Evolutionary conservation across 495 filamentous ascomycete species (phyloP), one percentile per base, ranked within the genome.

Genomic region (Hyaloscypha bicolor): DNA sequence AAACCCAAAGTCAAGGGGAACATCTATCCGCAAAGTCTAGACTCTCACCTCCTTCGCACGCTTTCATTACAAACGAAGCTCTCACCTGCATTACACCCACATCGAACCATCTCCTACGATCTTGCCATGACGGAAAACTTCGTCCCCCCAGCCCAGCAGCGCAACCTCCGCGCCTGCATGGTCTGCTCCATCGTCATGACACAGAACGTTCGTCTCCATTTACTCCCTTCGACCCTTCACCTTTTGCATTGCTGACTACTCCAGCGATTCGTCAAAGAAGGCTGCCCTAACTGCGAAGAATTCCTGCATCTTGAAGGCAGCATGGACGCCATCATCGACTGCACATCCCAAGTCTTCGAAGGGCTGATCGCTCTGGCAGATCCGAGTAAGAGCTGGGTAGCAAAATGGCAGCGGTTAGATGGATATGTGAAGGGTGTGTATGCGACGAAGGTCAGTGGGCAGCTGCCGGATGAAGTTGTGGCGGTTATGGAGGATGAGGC

Each of bases 211-310:
- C 22, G 63, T 64, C 52, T 42, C 33, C 59, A 64, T 35, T 22
- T 56, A 32, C 60, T 39, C 9, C 60, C 70, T 65, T 55, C 55
- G 63, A 55, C 57, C 16, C 19, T 29, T 51, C 9, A 9, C 32
- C 57, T 11, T 55, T 37, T 33, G n/a, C 29, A 29, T 60, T 69
- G 65, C 64, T 25, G 58, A 6, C 35, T 30, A n/a, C 48, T 32
- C 39, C 37, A 94, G 91, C 86, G 87, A 80, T 96, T 96, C 82
- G 82, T 88, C 70, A 84, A 86, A 69, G 86, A 92, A 73, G 95
- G 95, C 70, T 99, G 95, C 73, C 95, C 95, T 45, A 99, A 99
- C 81, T 99, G 95, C 83, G 93, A 97, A 73, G 87, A 88, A 56
- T 91, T 95, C 80, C 88, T 98, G 56, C 86, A 91, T 74, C 89